Conservation (phyloP, 495 filamentous ascomycete species). For the Ascobolus immersus region DNA sequence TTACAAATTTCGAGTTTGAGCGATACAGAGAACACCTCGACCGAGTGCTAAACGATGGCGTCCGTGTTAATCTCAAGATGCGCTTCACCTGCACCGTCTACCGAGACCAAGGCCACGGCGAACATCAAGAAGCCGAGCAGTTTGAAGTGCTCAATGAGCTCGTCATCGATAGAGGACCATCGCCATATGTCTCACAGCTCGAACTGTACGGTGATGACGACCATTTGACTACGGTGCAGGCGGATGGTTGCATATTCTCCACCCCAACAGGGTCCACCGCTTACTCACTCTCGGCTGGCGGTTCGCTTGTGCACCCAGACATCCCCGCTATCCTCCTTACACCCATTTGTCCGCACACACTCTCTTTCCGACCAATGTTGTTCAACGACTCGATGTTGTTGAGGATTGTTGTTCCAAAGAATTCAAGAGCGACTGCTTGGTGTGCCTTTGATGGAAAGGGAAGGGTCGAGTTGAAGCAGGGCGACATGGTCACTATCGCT, state of each 20-base stretch:
- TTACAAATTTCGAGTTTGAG: conserved; percentile 87
- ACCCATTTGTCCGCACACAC: conserved; percentile 83
- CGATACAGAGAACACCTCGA: conserved; percentile 42
- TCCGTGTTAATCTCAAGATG: conserved; percentile 65
- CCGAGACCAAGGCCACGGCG: conserved; percentile 50
- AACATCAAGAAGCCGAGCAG: conserved; percentile 16
- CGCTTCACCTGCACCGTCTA: conserved; percentile 75
- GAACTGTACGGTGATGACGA: conserved; percentile 76
- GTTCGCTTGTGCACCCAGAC: conserved; percentile 83
- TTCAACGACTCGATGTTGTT: conserved; percentile 85
- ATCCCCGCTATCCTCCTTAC: conserved; percentile 92
- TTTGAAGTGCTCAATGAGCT: conserved; percentile 70
- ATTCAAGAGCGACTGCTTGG: conserved; percentile 72
- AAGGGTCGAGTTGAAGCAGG: conserved; percentile 59
- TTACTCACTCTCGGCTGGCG: conserved; percentile 90
- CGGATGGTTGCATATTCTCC: conserved; percentile 78
- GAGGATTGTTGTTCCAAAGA: conserved; percentile 74
- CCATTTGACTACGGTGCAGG: conserved; percentile 65
- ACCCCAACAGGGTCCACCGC: conserved; percentile 50
- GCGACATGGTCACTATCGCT: conserved; percentile 88
- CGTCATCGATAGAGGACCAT: conserved; percentile 70
- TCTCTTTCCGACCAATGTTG: conserved; percentile 88
- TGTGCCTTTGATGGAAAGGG: conserved; percentile 91
- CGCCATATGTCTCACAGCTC: conserved; percentile 32
- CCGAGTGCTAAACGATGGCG: conserved; percentile 51